These are phyloP conservation scores for Lachnellula cervina DNA, from an alignment of 2,329 filamentous ascomycete species.

Conservation along the genomic window DNA sequence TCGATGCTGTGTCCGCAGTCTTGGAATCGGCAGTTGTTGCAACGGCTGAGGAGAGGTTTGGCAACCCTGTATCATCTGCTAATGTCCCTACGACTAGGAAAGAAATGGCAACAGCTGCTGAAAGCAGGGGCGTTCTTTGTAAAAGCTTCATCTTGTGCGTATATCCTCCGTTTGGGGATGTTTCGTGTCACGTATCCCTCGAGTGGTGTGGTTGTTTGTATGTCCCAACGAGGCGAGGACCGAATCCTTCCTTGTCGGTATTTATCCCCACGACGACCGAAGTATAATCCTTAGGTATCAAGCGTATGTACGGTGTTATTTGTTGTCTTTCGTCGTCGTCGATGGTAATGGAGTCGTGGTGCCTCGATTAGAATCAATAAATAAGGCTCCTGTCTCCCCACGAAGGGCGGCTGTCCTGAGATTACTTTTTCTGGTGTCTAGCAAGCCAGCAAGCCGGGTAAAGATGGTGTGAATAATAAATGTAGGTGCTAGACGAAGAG, in stretches of 20 bases:
- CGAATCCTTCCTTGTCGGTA: slow-evolving; percentile 1
- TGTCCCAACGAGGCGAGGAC: neutral
- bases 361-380: no score
- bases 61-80: slow-evolving; percentile 11
- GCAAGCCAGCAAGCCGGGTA: no score
- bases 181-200: neutral
- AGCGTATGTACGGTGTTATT: neutral
- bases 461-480: no score
- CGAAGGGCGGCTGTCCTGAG: no score
- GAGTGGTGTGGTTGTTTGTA: slow-evolving; percentile 1
- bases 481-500: no score
- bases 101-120: slow-evolving; percentile 16
- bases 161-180: neutral
- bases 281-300: neutral
- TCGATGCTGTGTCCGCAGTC: slow-evolving; percentile 11
- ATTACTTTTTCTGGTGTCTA: no score
- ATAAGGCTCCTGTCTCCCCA: no score
- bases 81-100: slow-evolving; percentile 17
- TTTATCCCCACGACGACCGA: neutral
- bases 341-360: neutral
- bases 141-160: slow-evolving; percentile 19
- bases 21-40: slow-evolving; percentile 12
- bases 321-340: neutral
- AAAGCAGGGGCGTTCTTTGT: slow-evolving; percentile 11
- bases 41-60: slow-evolving; percentile 22